Percentiles rank a stretch among this genome's conserved stretches.
phyloP scores from a whole-genome alignment of 208 protist genomes.

The Tritrichomonas musculus region DNA sequence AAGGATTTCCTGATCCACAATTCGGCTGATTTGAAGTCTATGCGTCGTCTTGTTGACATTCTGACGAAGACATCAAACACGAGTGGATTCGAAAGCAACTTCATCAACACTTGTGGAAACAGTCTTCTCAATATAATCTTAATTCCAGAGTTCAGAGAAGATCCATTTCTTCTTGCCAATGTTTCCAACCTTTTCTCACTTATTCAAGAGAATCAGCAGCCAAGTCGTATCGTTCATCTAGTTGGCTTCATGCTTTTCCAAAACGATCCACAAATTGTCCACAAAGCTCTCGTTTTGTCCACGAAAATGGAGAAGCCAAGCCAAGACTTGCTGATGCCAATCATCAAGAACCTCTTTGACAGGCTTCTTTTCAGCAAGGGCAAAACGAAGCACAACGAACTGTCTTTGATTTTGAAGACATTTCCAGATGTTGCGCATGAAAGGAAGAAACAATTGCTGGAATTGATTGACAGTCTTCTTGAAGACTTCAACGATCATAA shows the following conservation, averaged over 20 bases:
- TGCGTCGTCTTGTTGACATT: neutral
- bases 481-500: neutral
- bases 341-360: neutral
- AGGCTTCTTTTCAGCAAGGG: neutral
- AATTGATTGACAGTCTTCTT: neutral
- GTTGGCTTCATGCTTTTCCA: neutral
- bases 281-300: neutral
- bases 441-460: neutral
- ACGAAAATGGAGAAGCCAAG: neutral
- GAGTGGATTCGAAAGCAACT: neutral
- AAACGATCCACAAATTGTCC: neutral
- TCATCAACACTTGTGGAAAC: neutral
- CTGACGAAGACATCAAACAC: neutral
- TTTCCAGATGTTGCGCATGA: neutral
- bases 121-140: neutral
- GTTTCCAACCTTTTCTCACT: neutral
- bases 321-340: neutral
- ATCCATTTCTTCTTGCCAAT: neutral
- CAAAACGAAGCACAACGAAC: neutral
- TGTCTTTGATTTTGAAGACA: neutral
- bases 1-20: too few relatives aligned
- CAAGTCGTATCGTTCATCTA: neutral
- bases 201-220: neutral
- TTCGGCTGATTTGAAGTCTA: too few relatives aligned
- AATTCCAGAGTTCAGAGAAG: neutral